phyloP scores from a whole-genome alignment of 1,139 yeast genomes.

The Yamadazyma oceani region DNA sequence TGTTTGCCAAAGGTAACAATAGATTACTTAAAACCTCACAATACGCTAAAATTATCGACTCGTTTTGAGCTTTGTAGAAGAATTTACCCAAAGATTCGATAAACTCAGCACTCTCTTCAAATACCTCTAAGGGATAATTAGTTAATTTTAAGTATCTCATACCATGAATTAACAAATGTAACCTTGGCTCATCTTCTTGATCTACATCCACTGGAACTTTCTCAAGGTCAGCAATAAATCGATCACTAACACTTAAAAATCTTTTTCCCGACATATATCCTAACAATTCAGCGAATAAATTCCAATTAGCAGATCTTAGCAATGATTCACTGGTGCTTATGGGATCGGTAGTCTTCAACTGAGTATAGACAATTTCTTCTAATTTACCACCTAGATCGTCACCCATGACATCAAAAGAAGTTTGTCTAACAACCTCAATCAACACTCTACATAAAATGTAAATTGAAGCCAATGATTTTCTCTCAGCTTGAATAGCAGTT shows the following conservation, averaged over 20 bases:
- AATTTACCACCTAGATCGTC: conserved; percentile 80
- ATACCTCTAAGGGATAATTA: conserved; percentile 81
- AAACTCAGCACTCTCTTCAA: conserved; percentile 93
- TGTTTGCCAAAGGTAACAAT: conserved; percentile 78
- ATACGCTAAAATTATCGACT: conserved; percentile 69
- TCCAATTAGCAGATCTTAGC: conserved; percentile 91
- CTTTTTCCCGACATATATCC: conserved; percentile 89
- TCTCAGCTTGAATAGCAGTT: conserved; percentile 78
- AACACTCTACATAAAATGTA: conserved; percentile 90
- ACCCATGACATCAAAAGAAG: conserved; percentile 69
- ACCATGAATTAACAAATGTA: conserved; percentile 80
- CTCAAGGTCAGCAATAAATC: conserved; percentile 91
- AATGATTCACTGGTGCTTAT: conserved; percentile 57
- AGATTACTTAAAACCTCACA: conserved; percentile 79
- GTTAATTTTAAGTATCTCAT: conserved; percentile 81
- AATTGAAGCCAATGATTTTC: conserved; percentile 83
- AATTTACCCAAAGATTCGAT: conserved; percentile 83
- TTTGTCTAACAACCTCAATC: conserved; percentile 88
- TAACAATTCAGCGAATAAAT: conserved; percentile 79
- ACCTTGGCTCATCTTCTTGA: conserved; percentile 65
- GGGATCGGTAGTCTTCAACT: conserved; percentile 86
- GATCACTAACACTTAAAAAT: conserved; percentile 84
- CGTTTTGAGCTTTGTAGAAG: conserved; percentile 64
- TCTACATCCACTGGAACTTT: conserved; percentile 59
- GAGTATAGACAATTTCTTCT: conserved; percentile 92